Conservation (phyloP, 176 grass and related monocot species). For the Cenchrus americanus region DNA sequence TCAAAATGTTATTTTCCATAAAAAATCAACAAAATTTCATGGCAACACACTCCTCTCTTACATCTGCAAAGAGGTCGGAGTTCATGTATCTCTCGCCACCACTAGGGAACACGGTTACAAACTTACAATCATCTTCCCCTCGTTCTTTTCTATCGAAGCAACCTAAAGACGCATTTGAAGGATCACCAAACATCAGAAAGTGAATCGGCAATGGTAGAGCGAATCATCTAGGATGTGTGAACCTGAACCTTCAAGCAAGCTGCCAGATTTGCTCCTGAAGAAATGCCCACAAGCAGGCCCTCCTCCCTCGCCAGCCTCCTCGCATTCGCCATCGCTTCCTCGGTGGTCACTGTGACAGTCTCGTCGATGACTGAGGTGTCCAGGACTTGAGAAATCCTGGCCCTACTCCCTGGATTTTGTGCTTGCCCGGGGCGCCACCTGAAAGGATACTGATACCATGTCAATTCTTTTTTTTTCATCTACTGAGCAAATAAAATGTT, state of each 20-base stretch:
- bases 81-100: conserved; percentile 47
- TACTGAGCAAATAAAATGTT: neutral
- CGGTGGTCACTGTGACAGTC: conserved; percentile 50
- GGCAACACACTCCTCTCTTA: conserved; percentile 31
- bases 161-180: conserved; percentile 31
- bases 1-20: no score
- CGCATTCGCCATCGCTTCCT: conserved; percentile 59
- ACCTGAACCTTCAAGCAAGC: conserved; percentile 73
- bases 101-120: conserved; percentile 37
- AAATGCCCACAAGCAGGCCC: conserved; percentile 71
- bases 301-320: conserved; percentile 68
- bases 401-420: conserved; percentile 76
- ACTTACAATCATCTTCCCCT: conserved; percentile 38
- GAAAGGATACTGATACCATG: neutral
- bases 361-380: conserved; percentile 63
- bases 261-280: conserved; percentile 75
- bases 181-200: no score
- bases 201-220: no score
- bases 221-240: no score
- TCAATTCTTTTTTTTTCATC: neutral
- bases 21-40: conserved; percentile 43
- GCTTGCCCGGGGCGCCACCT: conserved; percentile 57
- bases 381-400: conserved; percentile 57
- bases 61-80: conserved; percentile 28
- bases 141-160: conserved; percentile 28